Base-by-base conservation (phyloP, 139 green algal genomes). In the Auxenochlorella pyrenoidosa region DNA sequence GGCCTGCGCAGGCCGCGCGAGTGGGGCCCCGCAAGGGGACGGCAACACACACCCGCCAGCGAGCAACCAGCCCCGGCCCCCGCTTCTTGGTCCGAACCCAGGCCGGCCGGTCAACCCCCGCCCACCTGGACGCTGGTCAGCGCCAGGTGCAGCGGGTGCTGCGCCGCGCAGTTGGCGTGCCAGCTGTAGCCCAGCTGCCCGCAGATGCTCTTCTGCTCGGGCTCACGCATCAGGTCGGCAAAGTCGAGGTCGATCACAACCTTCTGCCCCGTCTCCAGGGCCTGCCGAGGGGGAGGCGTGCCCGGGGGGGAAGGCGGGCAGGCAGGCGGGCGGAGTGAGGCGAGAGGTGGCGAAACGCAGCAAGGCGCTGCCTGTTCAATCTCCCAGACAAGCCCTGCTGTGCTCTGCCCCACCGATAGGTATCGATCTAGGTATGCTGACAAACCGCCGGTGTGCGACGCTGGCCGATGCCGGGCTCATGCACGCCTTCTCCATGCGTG, bases 181-280 rank as follows among this genome's bases (percentile, higher is more conserved):
- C 97, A 97, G 75, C 76, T 91, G 89, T 95, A 96, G 30, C 22
- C 60, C 54, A 98, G 86, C 92, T 98, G 95, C 84, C 95, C 85
- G 38, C 59, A 83, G 16, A 98, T 88, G 86, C 89, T 92, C 41
- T 87, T 89, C 10, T 93, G 65, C 88, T 97, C 94, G 16, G 28
- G 51, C 3, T 93, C 84, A 22, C 72, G 91, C 95, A 98, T 98
- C 34, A 91, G 66, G 16, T 91, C 70, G 30, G 89, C 88, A 86
- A 96, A 98, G 66, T 94, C 94, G 22, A 97, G 85, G 81, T 98
- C 95, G 19, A 98, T 91, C 15, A 96, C 85, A 4, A 97, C 76
- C 63, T 88, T 82, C 86, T 96, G 66, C 30, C 66, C 66, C 10
- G 2, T 73, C 30, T 21, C 66, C 32, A 73, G 66, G 30, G 66